Percentiles rank a stretch among this genome's conserved stretches.
Evolutionary conservation across 75 land plant genomes (phyloP).

Genomic region (Gnetum montanum): DNA sequence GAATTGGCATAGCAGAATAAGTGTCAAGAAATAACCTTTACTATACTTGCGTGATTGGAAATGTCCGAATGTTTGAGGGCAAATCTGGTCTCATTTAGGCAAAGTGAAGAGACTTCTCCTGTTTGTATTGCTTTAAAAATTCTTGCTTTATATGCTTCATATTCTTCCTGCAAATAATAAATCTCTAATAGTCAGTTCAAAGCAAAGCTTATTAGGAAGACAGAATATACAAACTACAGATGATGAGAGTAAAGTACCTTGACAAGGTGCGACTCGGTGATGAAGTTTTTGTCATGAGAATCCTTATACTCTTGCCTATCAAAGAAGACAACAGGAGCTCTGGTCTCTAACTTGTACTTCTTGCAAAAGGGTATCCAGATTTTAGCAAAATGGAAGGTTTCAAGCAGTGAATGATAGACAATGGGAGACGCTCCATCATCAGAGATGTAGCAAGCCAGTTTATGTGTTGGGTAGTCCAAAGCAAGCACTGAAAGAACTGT

Average conservation of each 20-base stretch:
- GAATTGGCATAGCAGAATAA: background rate
- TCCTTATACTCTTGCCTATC: no score
- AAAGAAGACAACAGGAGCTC: background rate
- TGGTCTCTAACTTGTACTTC: conserved; percentile 1
- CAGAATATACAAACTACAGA: no score
- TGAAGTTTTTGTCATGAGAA: no score
- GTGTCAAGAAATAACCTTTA: background rate
- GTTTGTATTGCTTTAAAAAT: background rate
- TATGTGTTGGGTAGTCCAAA: conserved; percentile 11
- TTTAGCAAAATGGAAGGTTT: background rate
- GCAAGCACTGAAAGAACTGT: conserved; percentile 6
- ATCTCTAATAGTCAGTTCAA: no score
- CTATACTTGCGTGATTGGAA: background rate
- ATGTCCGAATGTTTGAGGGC: background rate
- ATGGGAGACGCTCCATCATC: conserved; percentile 8
- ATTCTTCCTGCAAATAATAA: no score
- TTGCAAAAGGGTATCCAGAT: conserved; percentile 3
- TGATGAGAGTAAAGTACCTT: no score
- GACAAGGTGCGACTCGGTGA: no score
- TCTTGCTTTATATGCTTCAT: no score
- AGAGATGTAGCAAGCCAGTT: conserved; percentile 14
- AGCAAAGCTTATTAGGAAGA: no score
- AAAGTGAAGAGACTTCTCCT: background rate
- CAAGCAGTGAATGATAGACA: background rate
- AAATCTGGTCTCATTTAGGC: background rate